These are phyloP conservation scores for Tolypocladium amazonense DNA, from an alignment of 2,329 filamentous ascomycete species.

Conservation along the genomic window DNA sequence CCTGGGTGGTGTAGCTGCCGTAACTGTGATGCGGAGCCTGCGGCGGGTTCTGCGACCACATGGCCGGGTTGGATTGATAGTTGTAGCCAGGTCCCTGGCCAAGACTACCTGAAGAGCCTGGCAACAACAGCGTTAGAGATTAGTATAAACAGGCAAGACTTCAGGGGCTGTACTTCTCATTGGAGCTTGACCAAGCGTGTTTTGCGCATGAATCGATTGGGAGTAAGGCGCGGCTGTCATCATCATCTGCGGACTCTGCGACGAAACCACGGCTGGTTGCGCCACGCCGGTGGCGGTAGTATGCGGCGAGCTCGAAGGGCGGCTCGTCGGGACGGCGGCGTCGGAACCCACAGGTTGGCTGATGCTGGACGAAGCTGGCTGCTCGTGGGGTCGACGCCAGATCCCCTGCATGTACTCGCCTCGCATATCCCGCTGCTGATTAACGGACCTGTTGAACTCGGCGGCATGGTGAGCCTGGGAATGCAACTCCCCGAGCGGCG, in stretches of 20 bases:
- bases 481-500: constrained; percentile 66
- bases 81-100: constrained; percentile 51
- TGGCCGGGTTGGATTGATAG: constrained; percentile 47
- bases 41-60: constrained; percentile 60
- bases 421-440: constrained; percentile 68
- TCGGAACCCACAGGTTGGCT: constrained; percentile 37
- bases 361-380: constrained; percentile 42
- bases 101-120: constrained; percentile 42
- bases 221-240: constrained; percentile 57
- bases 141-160: constrained; percentile 22
- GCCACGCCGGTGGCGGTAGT: constrained; percentile 41
- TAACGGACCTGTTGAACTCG: constrained; percentile 80
- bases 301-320: constrained; percentile 48
- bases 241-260: constrained; percentile 57
- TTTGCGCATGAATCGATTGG: constrained; percentile 60
- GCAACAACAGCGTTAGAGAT: background rate
- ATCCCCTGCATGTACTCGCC: constrained; percentile 69
- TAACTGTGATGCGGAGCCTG: constrained; percentile 47
- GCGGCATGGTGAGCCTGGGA: constrained; percentile 81
- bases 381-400: constrained; percentile 77
- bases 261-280: constrained; percentile 46
- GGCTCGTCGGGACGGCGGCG: constrained; percentile 34
- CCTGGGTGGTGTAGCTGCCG: constrained; percentile 41
- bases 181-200: constrained; percentile 59
- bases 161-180: constrained; percentile 56